Base-by-base conservation (phyloP, 2,329 filamentous ascomycete genomes). In the Hymenoscyphus linearis region DNA sequence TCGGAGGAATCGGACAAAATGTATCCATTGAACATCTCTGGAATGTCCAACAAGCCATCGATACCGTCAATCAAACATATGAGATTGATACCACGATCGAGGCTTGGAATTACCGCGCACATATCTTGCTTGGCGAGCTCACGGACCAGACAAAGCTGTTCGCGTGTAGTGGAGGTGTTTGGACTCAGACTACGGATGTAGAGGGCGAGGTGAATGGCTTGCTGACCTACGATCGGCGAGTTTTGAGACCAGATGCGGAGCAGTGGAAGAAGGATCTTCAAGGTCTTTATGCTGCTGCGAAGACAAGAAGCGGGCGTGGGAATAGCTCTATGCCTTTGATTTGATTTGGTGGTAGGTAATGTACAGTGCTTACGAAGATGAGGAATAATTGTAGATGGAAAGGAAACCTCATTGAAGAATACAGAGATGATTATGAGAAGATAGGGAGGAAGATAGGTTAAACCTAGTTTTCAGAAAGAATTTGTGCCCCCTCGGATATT, bases 181-280 rank as follows among this genome's bases (percentile, higher is more conserved):
- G 86, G 81, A 90, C 88, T 0, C 87, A 90, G 76, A 90, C 87
- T 0, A 88, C 85, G 0, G 88, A 90, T 67, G 87, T 90, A 0
- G 87, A 90, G 70, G 87, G 87, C 4, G 88, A 90, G 71, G 85
- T 90, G 9, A 91, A 90, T 66, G 88, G 88, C 0, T 75, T 91
- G 60, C 72, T 89, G 66, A 89, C 86, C 0, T 89, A 89, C 67
- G 87, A 90, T 71, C 81, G 87, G 1, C 77, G 86, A 0, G 61
- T 87, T 0, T 70, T 86, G 36, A 76, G 87, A 0, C 80, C 82
- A 4, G 76, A 89, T 61, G 74, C 76, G 44, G 72, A 74, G 7
- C 81, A 85, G 73, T 64, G 62, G 64, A 60, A 57, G 35, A 35
- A 69, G 0, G 85, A 88, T 68, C 87, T 88, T 52, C 72, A 80